These are phyloP conservation scores for Penicillium olsonii DNA, from an alignment of 2,329 filamentous ascomycete species.

Conservation along the genomic window DNA sequence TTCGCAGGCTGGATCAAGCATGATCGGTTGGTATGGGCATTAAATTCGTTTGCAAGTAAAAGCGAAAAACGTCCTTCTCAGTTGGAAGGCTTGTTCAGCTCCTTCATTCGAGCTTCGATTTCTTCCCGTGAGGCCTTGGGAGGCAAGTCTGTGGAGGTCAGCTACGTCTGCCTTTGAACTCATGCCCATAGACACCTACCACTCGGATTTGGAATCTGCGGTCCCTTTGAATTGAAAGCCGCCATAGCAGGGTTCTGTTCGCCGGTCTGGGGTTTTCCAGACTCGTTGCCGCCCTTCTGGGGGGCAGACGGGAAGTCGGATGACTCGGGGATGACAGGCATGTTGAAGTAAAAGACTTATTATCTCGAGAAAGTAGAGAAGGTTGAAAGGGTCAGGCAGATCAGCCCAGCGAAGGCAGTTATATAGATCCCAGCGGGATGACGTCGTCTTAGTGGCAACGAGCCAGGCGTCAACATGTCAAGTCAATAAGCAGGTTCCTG, in stretches of 20 bases:
- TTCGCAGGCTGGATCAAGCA: no score
- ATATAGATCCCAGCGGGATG: no score
- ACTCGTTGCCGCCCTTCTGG: slow-evolving; percentile 22
- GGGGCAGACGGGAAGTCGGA: slow-evolving; percentile 24
- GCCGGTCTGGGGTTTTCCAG: slow-evolving; percentile 26
- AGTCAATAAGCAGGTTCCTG: no score
- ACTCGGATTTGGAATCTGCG: slow-evolving; percentile 46
- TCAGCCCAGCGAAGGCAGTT: neutral
- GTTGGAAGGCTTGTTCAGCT: slow-evolving; percentile 53
- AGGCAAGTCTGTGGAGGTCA: slow-evolving; percentile 37
- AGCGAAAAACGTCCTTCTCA: neutral
- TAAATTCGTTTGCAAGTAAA: neutral
- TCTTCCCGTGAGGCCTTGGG: slow-evolving; percentile 63
- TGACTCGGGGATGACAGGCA: slow-evolving; percentile 34
- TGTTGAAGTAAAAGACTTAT: slow-evolving; percentile 10
- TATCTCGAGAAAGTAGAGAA: no score
- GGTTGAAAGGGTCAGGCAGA: neutral
- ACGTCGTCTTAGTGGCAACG: no score
- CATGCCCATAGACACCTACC: slow-evolving; percentile 26
- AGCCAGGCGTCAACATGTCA: neutral
- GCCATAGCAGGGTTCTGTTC: slow-evolving; percentile 38
- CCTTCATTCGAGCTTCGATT: slow-evolving; percentile 63
- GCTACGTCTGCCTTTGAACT: neutral
- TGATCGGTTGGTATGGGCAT: neutral
- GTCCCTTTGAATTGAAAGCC: slow-evolving; percentile 46